Base-by-base conservation (phyloP, 2,329 filamentous ascomycete genomes). In the Cladorrhinum sp. region DNA sequence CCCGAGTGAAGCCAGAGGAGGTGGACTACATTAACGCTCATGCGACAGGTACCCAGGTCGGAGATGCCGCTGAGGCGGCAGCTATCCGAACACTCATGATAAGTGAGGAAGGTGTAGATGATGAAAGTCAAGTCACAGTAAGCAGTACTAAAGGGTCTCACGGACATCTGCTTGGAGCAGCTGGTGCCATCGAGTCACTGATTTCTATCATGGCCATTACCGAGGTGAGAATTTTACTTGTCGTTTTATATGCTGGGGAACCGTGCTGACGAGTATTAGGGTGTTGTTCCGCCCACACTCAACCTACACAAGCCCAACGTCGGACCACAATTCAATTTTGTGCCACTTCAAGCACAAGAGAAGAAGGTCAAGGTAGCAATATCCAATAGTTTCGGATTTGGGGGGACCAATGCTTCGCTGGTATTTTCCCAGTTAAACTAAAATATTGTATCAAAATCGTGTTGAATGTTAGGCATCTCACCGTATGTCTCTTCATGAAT, bases 351-450 rank as follows among this genome's bases (percentile, higher is more conserved):
- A 51, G 82, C 92, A 0, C 93, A 97, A 74, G 74, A 89, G 57
- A 87, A 85, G 66, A 72, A 80, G 2, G 85, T 98, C 10, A 78
- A 86, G 60, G 88, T 94, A 21, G 91, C 90, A 4, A 69, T 99
- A 61, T 95, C 91, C 2, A 99, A 99, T 71, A 98, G 94, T 73
- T 99, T 99, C 76, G 95, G 95, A 0, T 99, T 99, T 77, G 95
- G 95, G 10, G 95, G 95, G 16, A 98, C 94, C 1, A 99, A 99
- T 77, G 93, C 94, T 48, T 92, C 87, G 58, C 78, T 99, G 39
- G 92, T 92, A 57, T 94, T 98, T 69, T 82, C 82, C 7, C 82
- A 78, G 65, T 61, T 69, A n/a, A 59, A 69, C 0, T 69, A 65
- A 16, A 46, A 7, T 46, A 9, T 20, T n/a, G n/a, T n/a, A n/a